These are phyloP conservation scores for Dactylellina haptotyla DNA, from an alignment of 2,329 filamentous ascomycete genomes.

Conservation along the genomic window DNA sequence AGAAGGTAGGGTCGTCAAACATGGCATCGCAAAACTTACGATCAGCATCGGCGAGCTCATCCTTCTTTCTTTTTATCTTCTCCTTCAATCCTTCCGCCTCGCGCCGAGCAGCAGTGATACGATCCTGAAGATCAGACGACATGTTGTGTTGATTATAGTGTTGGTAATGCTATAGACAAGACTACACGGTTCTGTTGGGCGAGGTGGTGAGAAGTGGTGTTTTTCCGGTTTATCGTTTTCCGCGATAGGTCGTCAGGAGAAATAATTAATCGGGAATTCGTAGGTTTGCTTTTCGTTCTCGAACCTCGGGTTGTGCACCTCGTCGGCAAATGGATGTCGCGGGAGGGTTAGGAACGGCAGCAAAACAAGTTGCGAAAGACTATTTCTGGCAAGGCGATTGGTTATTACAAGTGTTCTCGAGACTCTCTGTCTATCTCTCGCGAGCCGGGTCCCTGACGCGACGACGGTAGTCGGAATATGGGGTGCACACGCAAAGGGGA, in stretches of 20 bases:
- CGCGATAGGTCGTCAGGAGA: constrained; percentile 22
- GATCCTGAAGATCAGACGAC: constrained; percentile 72
- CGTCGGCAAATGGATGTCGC: constrained; percentile 25
- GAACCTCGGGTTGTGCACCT: constrained; percentile 19
- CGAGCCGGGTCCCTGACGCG: constrained; percentile 47
- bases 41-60: constrained; percentile 97
- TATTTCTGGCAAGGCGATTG: constrained; percentile 41
- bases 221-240: constrained; percentile 24
- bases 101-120: constrained; percentile 89
- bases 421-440: constrained; percentile 12
- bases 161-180: constrained; percentile 1
- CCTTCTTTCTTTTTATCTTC: constrained; percentile 99
- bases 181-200: background rate
- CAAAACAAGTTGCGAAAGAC: constrained; percentile 2
- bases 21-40: constrained; percentile 80
- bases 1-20: background rate
- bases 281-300: constrained; percentile 22
- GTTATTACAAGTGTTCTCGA: constrained; percentile 34
- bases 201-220: background rate
- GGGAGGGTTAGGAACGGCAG: constrained; percentile 11
- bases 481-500: constrained; percentile 3
- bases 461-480: constrained; percentile 35
- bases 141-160: constrained; percentile 22
- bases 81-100: constrained; percentile 98
- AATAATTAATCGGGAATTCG: constrained; percentile 23